Evolutionary conservation across 2,329 filamentous ascomycete genomes (phyloP), one percentile per base, ranked within the genome.

Genomic region (Ophiostoma quercus): DNA sequence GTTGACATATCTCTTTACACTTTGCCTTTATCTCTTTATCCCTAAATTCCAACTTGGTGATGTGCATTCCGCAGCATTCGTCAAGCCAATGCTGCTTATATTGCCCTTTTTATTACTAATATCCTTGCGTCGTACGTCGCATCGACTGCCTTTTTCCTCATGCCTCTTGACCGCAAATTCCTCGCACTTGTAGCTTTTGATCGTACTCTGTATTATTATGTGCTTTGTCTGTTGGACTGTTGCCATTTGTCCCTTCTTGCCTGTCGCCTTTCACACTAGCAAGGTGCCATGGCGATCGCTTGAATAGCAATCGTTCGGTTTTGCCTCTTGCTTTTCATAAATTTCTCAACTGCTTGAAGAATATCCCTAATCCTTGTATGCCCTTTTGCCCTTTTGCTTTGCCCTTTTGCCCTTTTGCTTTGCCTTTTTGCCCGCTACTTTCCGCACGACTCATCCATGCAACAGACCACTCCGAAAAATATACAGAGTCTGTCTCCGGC

Each of bases 201-300:
- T 41, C 11, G 39, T 41, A 41, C 8, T 34, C 34, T 34, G 34
- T 34, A 34, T 34, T 34, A 29, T 29, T 29, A 29, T 29, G 25
- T 29, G 34, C 34, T 34, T 34, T 34, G 34, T 34, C 34, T 34
- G 34, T 8, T 34, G 34, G 5, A 34, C 34, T 34, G 34, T 29
- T 57, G 51, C 51, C 22, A 12, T 57, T 9, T 16, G 51, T 9
- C 51, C 19, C 51, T 29, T 57, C 51, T 57, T 25, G 51, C 51
- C 16, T 57, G n/a, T n/a, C 22, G n/a, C 25, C 51, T 57, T 25
- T 57, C 14, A 14, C 51, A 16, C 51, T 57, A 57, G 51, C 51
- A 25, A 25, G 51, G 51, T 57, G 51, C 51, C 51, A 57, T 57
- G 51, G 25, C 25, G 51, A 57, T 57, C 51, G 43, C 22, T 57